phyloP scores from a whole-genome alignment of 441 rosid genomes.

The Jatropha multifida region DNA sequence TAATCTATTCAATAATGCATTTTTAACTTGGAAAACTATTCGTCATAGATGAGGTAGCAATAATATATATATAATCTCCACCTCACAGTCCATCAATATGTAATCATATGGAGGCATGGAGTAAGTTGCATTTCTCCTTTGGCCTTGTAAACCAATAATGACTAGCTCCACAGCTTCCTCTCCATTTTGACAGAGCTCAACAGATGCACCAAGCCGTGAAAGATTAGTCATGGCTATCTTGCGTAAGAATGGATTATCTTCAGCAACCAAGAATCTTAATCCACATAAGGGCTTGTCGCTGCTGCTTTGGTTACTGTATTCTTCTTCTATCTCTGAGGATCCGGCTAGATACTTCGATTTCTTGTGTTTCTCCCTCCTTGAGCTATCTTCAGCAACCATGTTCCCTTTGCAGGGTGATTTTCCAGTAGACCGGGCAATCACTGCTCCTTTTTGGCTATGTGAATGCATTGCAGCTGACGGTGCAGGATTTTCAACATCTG shows the following conservation, averaged over 20 bases:
- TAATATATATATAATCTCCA: constrained; percentile 15
- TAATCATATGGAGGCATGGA: constrained; percentile 50
- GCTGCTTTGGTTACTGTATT: neutral
- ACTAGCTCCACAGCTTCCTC: constrained; percentile 57
- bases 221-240: constrained; percentile 32
- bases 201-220: constrained; percentile 47
- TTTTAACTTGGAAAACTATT: neutral
- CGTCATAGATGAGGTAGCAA: neutral
- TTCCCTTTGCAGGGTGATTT: constrained; percentile 18
- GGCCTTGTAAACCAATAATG: constrained; percentile 31
- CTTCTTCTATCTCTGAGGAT: constrained; percentile 28
- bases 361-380: constrained; percentile 16
- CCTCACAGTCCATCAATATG: constrained; percentile 85
- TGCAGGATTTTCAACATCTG: constrained; percentile 15
- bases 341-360: neutral
- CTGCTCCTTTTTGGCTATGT: neutral
- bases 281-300: constrained; percentile 39
- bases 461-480: constrained; percentile 13
- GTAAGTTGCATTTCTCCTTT: constrained; percentile 17
- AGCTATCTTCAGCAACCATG: constrained; percentile 29
- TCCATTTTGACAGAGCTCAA: constrained; percentile 52
- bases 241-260: constrained; percentile 37
- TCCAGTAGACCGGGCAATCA: neutral
- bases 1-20: neutral
- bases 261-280: constrained; percentile 59